Conservation (phyloP, 2,329 filamentous ascomycete genomes). For the Fonsecaea erecta region DNA sequence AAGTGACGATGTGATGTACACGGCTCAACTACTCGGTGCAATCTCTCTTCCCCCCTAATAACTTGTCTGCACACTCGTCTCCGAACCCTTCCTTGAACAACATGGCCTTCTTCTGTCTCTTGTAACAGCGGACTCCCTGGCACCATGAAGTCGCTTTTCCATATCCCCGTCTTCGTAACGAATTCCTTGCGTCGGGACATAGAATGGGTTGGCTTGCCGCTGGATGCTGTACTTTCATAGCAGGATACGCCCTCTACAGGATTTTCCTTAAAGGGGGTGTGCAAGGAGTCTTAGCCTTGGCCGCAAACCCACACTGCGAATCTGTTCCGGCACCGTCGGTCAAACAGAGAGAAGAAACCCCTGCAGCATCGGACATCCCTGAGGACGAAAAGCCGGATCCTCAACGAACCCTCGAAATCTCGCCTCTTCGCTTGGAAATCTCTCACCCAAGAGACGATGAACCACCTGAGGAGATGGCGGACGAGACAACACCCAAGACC, state of each 20-base stretch:
- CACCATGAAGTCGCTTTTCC: constrained; percentile 13
- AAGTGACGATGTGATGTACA: background rate
- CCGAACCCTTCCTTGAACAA: background rate
- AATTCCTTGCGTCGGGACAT: constrained; percentile 8
- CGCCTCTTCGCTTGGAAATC: background rate
- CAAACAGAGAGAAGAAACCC: background rate
- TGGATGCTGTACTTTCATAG: constrained; percentile 29
- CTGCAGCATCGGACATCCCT: background rate
- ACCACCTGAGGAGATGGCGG: constrained; percentile 3
- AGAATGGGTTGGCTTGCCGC: constrained; percentile 33
- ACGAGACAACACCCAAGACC: constrained; percentile 5
- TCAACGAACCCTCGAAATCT: background rate
- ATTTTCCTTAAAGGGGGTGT: constrained; percentile 17
- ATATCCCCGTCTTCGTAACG: background rate
- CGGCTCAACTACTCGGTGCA: background rate
- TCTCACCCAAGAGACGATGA: background rate
- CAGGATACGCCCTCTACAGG: constrained; percentile 32
- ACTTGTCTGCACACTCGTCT: background rate
- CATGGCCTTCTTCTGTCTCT: background rate
- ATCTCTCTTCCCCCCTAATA: background rate
- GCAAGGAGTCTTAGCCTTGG: background rate
- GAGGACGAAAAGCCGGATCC: background rate
- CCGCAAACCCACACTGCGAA: background rate
- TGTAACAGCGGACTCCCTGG: background rate
- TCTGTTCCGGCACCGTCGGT: background rate